Evolutionary conservation across 2,329 filamentous ascomycete species (phyloP).

Genomic region (Phyllosticta citriasiana): DNA sequence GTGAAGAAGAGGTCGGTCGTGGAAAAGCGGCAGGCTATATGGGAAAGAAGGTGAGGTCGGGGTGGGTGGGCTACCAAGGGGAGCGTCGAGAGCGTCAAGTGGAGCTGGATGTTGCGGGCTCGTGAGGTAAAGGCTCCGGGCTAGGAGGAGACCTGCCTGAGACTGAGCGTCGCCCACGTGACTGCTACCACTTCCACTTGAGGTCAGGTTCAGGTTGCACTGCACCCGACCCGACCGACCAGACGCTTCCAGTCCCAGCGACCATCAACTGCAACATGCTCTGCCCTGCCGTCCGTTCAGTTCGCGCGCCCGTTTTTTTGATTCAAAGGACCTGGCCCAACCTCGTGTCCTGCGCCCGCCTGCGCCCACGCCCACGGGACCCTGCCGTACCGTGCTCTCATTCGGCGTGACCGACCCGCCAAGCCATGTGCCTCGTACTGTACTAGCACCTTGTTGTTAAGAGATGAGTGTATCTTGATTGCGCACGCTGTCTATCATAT

Average conservation of each 20-base stretch:
- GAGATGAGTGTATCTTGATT: background rate
- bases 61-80: conserved; percentile 3
- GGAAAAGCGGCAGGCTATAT: conserved; percentile 4
- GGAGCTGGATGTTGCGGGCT: conserved; percentile 15
- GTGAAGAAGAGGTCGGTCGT: background rate
- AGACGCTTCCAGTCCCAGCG: background rate
- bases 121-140: conserved; percentile 3
- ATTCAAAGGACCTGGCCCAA: background rate
- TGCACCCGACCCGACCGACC: background rate
- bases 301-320: background rate
- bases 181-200: background rate
- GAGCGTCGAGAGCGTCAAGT: conserved; percentile 6
- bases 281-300: background rate
- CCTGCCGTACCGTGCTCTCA: background rate
- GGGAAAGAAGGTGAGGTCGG: conserved; percentile 11
- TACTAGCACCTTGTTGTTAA: background rate
- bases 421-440: background rate
- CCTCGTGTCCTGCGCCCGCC: background rate
- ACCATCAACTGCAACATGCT: background rate
- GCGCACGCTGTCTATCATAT: background rate
- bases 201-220: too few relatives aligned
- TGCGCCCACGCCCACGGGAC: background rate
- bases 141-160: background rate
- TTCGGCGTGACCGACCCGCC: background rate
- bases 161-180: background rate